A percentile compares a stretch with the other conserved stretches of the same genome.
phyloP scores from a whole-genome alignment of 2,329 filamentous ascomycete genomes.

The Tympanopsis confertula region DNA sequence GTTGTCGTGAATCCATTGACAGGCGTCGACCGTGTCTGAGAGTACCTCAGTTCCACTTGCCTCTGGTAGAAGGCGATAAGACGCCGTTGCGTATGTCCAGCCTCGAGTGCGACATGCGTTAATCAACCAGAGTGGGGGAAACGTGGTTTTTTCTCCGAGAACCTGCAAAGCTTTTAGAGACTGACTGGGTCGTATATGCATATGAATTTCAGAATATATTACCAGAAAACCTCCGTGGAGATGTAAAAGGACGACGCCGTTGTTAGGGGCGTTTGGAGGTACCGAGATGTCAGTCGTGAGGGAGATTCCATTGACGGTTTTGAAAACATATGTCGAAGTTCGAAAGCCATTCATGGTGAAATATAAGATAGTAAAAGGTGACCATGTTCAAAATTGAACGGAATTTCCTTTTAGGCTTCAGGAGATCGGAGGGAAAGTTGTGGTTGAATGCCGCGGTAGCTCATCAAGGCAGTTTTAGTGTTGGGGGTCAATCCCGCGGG shows the following conservation, averaged over 20 bases:
- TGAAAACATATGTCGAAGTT: not conserved
- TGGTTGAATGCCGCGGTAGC: no score
- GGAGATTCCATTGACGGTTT: not conserved
- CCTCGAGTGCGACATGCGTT: slow-evolving; percentile 4
- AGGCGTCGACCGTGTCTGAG: slow-evolving; percentile 4
- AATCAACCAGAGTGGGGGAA: slow-evolving; percentile 5
- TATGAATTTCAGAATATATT: not conserved
- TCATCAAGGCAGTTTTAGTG: no score
- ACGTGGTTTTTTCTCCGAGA: slow-evolving; percentile 1
- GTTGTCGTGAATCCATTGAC: slow-evolving; percentile 1
- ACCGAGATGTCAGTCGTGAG: not conserved
- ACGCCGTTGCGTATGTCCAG: slow-evolving; percentile 6
- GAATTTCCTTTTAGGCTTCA: no score
- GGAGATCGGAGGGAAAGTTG: no score
- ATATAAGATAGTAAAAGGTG: no score
- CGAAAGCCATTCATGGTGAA: no score
- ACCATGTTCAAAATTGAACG: no score
- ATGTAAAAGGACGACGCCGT: not conserved
- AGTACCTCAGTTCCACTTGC: slow-evolving; percentile 3
- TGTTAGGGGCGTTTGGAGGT: not conserved
- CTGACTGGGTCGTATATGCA: not conserved
- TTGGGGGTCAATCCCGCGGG: no score
- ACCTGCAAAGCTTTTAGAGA: not conserved
- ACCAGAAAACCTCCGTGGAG: slow-evolving; percentile 2
- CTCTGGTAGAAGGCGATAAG: slow-evolving; percentile 5